Base-by-base conservation (phyloP, 2,329 filamentous ascomycete species). In the Davidsoniella virescens region DNA sequence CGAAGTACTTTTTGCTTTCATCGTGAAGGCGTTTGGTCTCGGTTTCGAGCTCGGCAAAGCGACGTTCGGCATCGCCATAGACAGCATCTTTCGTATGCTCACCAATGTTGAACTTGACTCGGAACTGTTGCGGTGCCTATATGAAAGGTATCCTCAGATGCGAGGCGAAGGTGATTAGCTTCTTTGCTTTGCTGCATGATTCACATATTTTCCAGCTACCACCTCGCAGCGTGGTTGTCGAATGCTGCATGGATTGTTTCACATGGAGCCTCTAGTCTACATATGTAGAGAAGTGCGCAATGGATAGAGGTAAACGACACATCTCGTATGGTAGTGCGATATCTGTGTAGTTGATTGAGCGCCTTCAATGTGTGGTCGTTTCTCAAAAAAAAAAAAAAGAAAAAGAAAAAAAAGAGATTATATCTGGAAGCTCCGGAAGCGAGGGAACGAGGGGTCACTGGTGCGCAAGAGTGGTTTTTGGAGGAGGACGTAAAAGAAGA, bases 1-100 rank as follows among this genome's bases (percentile, higher is more conserved):
- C 81, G 60, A 94, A 95, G 67, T 98, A 98, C 69, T 94, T 95
- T 65, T 88, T 84, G 51, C 87, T 94, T 67, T 96, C 90, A 70
- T 94, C 87, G 67, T 96, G 90, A 26, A 95, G 80, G 66, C 84
- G 90, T 73, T 95, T 96, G 36, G 92, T 96, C 70, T 98, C 88
- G 57, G 72, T 82, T 67, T 98, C 92, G 56, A 98, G 76, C 69
- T 98, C 92, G 56, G 87, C 74, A 63, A 96, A 98, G 45, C 92
- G 82, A 55, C 88, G 80, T 64, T 98, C 92, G 56, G 92, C 86
- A 66, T 98, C 92, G 55, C 85, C 80, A 65, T 95, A 98, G 61
- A 98, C 82, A 44, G 86, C 73, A 70, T 98, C 92, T 64, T 96
- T 94, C 58, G 87, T 93, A 64, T 90, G 77, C 59, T 96, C 92